A percentile compares a stretch with the other conserved stretches of the same genome.
Evolutionary conservation across 2,329 filamentous ascomycete genomes (phyloP).

Genomic region (Diaporthe helianthi): DNA sequence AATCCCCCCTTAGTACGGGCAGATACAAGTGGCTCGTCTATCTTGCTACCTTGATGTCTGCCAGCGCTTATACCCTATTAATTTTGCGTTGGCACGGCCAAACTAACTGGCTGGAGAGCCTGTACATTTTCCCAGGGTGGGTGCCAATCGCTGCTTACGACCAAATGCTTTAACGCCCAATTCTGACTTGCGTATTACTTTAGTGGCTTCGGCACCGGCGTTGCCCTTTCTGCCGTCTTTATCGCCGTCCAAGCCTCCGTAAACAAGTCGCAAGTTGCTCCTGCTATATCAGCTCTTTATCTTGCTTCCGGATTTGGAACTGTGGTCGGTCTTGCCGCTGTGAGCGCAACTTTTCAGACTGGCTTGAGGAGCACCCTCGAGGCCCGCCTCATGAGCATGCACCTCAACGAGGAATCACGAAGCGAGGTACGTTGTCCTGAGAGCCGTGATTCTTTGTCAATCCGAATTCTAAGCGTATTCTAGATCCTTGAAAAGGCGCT

Average conservation of each 20-base stretch:
- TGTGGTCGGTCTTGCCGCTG: conserved; percentile 48
- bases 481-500: conserved; percentile 44
- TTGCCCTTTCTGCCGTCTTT: conserved; percentile 50
- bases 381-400: conserved; percentile 37
- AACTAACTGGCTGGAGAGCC: conserved; percentile 60
- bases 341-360: conserved; percentile 46
- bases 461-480: background rate
- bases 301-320: conserved; percentile 47
- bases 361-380: conserved; percentile 38
- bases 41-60: conserved; percentile 56
- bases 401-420: conserved; percentile 36
- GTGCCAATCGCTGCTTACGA: conserved; percentile 14
- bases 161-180: background rate
- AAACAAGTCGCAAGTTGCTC: conserved; percentile 46
- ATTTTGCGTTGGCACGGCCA: conserved; percentile 65
- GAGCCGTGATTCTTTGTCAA: no score
- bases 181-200: background rate
- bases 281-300: conserved; percentile 51
- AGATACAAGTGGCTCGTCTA: conserved; percentile 64
- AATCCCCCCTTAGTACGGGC: conserved; percentile 54
- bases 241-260: conserved; percentile 51
- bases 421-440: conserved; percentile 36
- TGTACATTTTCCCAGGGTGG: conserved; percentile 64
- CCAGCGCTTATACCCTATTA: conserved; percentile 59
- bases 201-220: conserved; percentile 51